Evolutionary conservation across 495 filamentous ascomycete genomes (phyloP), one percentile per base, ranked within the genome.

Genomic region (Acidomyces sp.): DNA sequence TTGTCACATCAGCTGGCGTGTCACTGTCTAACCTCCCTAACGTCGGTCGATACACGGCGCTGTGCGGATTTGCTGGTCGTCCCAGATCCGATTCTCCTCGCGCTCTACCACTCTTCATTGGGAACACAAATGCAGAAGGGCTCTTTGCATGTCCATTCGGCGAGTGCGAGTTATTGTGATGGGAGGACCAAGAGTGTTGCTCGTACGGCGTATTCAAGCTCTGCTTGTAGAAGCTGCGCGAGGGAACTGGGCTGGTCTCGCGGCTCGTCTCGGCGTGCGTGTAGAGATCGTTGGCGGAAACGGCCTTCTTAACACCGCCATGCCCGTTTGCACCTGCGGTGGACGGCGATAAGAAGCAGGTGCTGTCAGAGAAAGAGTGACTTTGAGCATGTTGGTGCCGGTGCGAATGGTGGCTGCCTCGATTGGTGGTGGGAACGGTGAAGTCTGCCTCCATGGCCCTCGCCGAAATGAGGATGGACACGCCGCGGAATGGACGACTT

Each of bases 11-110:
- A 19, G 41, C 16, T 1, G 16, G 31, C 24, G 16, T 34, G n/a
- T n/a, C n/a, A 18, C 31, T 34, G 7, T 34, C 26, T 13, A 41
- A 17, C 2, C 17, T 49, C 7, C 9, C 21, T 34, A 43, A 23
- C 3, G 34, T 39, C 6, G 32, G 41, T 20, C 22, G 17, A 16
- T 42, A 36, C 20, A 28, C 38, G 7, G 35, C 22, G 27, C 41
- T 29, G 2, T 23, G 17, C 0, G 33, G 15, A 25, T 51, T 33
- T 12, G 39, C 33, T 18, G 45, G 45, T 17, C 45, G 6, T 7
- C 42, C 38, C 19, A 51, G 37, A 23, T 51, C 43, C 9, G 43
- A 46, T 32, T 51, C 43, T 19, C 48, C 48, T 42, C 48, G 18
- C 11, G 43, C n/a, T 24, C 45, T 41, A 12, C 47, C 41, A 16